Percentiles rank a stretch among this genome's conserved stretches.
These are phyloP conservation scores for Hortaea sp. DNA, from an alignment of 2,329 filamentous ascomycete species.

Conservation along the genomic window DNA sequence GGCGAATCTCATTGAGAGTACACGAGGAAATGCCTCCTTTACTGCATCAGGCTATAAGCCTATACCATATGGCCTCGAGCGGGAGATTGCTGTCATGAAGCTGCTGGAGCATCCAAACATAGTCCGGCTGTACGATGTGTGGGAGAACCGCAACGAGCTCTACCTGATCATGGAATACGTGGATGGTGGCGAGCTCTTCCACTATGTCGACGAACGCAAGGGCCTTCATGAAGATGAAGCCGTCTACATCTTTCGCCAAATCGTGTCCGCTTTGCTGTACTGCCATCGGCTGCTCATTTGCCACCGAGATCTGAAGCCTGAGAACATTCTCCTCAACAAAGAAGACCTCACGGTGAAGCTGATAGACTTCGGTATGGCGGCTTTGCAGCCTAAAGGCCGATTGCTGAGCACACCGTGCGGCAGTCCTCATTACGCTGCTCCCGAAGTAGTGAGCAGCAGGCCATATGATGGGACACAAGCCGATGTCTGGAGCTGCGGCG, in stretches of 20 bases:
- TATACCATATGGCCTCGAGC: constrained; percentile 71
- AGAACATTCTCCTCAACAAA: constrained; percentile 82
- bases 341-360: constrained; percentile 70
- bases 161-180: constrained; percentile 90
- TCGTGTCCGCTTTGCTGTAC: constrained; percentile 84
- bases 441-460: constrained; percentile 70
- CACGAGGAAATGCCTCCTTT: constrained; percentile 32
- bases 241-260: constrained; percentile 80
- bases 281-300: constrained; percentile 93
- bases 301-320: constrained; percentile 90
- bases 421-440: constrained; percentile 92
- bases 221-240: constrained; percentile 70
- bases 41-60: constrained; percentile 21
- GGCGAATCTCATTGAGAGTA: constrained; percentile 68
- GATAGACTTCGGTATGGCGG: constrained; percentile 97
- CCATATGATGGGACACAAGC: constrained; percentile 76
- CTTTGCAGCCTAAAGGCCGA: constrained; percentile 70
- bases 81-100: constrained; percentile 95
- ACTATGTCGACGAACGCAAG: constrained; percentile 67
- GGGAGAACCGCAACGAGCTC: constrained; percentile 94
- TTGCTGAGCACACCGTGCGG: constrained; percentile 84
- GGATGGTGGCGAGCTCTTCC: constrained; percentile 73
- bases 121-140: constrained; percentile 89
- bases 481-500: constrained; percentile 90
- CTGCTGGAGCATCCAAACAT: constrained; percentile 91